phyloP scores from a whole-genome alignment of 768 basidiomycete species.

The Kwoniella bestiolae region DNA sequence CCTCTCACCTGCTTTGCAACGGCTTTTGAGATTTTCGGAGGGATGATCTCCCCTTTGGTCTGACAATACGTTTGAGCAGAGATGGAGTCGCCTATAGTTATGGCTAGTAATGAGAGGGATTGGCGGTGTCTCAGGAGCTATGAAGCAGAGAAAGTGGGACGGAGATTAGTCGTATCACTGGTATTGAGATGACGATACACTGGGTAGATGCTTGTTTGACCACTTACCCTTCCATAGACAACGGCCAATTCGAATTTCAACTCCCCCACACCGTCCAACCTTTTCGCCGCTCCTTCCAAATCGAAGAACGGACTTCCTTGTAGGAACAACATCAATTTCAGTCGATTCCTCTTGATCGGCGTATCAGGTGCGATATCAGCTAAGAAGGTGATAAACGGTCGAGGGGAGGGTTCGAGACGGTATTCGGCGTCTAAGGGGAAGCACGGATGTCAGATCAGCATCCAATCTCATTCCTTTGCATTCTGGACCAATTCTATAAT shows the following conservation, averaged over 20 bases:
- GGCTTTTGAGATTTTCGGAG: slow-evolving; percentile 64
- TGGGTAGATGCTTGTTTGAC: no score
- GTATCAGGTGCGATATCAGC: slow-evolving; percentile 82
- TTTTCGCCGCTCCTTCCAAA: slow-evolving; percentile 60
- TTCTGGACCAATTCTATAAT: no score
- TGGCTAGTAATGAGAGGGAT: slow-evolving; percentile 71
- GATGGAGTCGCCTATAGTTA: slow-evolving; percentile 70
- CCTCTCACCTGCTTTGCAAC: slow-evolving; percentile 63
- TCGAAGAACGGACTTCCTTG: slow-evolving; percentile 77
- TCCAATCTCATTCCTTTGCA: no score
- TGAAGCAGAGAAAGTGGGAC: no score
- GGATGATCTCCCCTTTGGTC: slow-evolving; percentile 74
- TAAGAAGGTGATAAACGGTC: slow-evolving; percentile 65
- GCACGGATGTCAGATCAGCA: neutral
- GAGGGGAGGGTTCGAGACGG: slow-evolving; percentile 35
- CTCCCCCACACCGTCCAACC: slow-evolving; percentile 63
- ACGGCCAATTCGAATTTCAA: slow-evolving; percentile 77
- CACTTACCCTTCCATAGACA: slow-evolving; percentile 73
- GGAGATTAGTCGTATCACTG: no score
- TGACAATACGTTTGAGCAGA: slow-evolving; percentile 88
- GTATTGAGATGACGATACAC: no score
- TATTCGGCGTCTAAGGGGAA: slow-evolving; percentile 43
- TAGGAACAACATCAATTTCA: slow-evolving; percentile 78
- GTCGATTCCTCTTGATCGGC: slow-evolving; percentile 69
- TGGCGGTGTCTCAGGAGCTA: slow-evolving; percentile 66